A percentile compares a stretch with the other conserved stretches of the same genome.
These are phyloP conservation scores for Ramularia collo-cygni DNA, from an alignment of 2,329 filamentous ascomycete genomes.

Conservation along the genomic window DNA sequence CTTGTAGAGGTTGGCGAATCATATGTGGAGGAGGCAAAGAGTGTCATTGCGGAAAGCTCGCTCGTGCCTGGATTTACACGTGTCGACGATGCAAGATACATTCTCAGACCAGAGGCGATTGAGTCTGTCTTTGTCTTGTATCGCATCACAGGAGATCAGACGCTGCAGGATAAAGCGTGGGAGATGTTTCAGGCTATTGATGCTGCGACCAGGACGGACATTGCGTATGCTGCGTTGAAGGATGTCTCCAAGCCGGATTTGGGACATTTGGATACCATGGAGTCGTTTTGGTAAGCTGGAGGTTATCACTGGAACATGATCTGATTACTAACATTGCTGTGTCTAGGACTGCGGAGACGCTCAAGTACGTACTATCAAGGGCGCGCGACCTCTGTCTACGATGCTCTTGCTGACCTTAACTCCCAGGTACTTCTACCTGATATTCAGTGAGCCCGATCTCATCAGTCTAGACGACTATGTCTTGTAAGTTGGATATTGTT, in stretches of 20 bases:
- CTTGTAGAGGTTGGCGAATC: conserved; percentile 4
- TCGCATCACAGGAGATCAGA: conserved; percentile 60
- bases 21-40: conserved; percentile 13
- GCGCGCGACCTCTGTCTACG: too few species aligned
- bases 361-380: conserved; percentile 41
- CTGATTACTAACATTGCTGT: background rate
- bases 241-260: conserved; percentile 49
- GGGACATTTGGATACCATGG: conserved; percentile 54
- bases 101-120: conserved; percentile 71
- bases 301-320: background rate
- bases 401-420: too few species aligned
- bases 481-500: conserved; percentile 21
- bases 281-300: conserved; percentile 57
- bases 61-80: conserved; percentile 51
- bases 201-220: conserved; percentile 52
- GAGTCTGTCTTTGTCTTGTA: conserved; percentile 76
- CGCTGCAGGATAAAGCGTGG: conserved; percentile 66
- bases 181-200: conserved; percentile 63
- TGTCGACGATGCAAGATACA: conserved; percentile 54
- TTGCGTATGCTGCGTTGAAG: conserved; percentile 59
- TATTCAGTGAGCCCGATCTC: conserved; percentile 53
- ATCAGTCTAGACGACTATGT: conserved; percentile 52
- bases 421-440: conserved; percentile 52
- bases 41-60: conserved; percentile 36
- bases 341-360: conserved; percentile 50